These are phyloP conservation scores for Penicillium mononematosum DNA, from an alignment of 495 filamentous ascomycete species.

Conservation along the genomic window DNA sequence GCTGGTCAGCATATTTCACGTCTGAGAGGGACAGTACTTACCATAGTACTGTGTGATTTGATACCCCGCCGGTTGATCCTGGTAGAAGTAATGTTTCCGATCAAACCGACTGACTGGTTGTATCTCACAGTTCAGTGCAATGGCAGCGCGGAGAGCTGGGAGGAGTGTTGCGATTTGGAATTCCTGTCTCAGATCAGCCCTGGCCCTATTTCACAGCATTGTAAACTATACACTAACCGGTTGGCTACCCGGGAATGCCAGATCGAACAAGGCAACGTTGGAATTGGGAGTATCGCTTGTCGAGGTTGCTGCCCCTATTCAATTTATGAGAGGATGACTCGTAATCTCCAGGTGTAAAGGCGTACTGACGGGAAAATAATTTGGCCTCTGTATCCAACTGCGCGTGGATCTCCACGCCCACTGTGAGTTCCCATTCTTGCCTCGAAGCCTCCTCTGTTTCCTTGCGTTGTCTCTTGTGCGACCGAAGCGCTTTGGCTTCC, in stretches of 20 bases:
- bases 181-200: conserved; percentile 34
- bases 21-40: conserved; percentile 26
- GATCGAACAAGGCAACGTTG: conserved; percentile 84
- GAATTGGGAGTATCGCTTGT: conserved; percentile 72
- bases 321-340: conserved; percentile 1
- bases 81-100: conserved; percentile 98
- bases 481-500: conserved; percentile 55
- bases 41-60: conserved; percentile 96
- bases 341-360: not conserved
- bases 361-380: conserved; percentile 66
- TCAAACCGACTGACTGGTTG: conserved; percentile 79
- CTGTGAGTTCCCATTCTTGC: conserved; percentile 79
- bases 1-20: conserved; percentile 6
- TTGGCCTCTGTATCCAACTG: conserved; percentile 85
- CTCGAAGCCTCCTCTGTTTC: conserved; percentile 38
- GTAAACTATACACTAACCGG: conserved; percentile 49
- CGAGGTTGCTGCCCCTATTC: conserved; percentile 61
- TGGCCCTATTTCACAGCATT: not conserved
- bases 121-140: conserved; percentile 79
- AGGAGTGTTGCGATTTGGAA: conserved; percentile 84
- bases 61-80: conserved; percentile 93
- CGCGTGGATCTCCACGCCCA: conserved; percentile 96
- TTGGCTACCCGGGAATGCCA: conserved; percentile 85
- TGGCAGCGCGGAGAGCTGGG: conserved; percentile 82
- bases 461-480: conserved; percentile 38